Evolutionary conservation across 495 filamentous ascomycete species (phyloP), one percentile per base, ranked within the genome.

Genomic region (Letharia columbiana): DNA sequence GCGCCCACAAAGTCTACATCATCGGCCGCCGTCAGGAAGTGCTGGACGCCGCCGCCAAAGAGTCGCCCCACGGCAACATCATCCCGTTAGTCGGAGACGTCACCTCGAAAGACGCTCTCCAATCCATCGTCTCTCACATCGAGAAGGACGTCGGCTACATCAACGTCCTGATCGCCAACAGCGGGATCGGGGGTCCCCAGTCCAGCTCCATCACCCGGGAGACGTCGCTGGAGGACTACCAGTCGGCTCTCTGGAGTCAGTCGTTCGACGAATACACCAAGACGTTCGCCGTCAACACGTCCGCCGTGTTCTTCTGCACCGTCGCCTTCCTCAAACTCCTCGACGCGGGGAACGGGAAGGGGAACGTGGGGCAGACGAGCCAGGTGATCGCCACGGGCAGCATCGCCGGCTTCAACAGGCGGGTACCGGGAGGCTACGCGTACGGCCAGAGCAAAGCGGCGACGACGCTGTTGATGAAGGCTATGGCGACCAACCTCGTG

Each of bases 1-100:
- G 89, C 15, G 88, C 88, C 2, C 67, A 76, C 18, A 86, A 84
- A 69, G 83, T 91, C 60, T 91, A 89, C 78, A 84, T 91, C 69
- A 71, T 89, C 54, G 87, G 86, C 37, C 79, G 89, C 6, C 80
- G 86, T 33, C 71, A 76, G 60, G 78, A 83, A 33, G 72, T 79
- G 7, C 80, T 88, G 3, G 72, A 77, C 42, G 78, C 79, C 39
- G 76, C 79, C 4, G 72, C 75, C 8, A 67, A 62, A 12, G 70
- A 71, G 40, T 70, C 61, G 41, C 68, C 70, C 2, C 71, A 72
- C 37, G 65, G 70, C 31, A 77, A 73, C 33, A 75, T 82, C 63
- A 66, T 79, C 35, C 77, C 75, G 0, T 60, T 77, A 40, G 72
- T 71, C 15, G 76, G 73, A 52, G 80, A 82, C 66, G 77, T 80